Base-by-base conservation (phyloP, 768 basidiomycete species). In the Mycena chlorophos region DNA sequence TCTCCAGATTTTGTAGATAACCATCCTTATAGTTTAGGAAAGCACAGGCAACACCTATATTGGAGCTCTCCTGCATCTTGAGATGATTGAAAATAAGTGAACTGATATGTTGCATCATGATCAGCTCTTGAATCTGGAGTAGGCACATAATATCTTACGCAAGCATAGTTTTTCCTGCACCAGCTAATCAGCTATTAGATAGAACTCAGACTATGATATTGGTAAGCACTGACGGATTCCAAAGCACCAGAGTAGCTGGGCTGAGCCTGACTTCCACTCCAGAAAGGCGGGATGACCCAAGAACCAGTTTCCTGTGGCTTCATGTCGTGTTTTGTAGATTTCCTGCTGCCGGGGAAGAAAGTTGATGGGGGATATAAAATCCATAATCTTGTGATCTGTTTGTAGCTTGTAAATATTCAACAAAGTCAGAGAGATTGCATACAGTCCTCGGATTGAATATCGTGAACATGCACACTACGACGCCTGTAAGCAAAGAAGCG, bases 91-190 rank as follows among this genome's bases (percentile, higher is more conserved):
- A 17, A 5, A 43, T 29, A 3, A 22, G 5, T 2, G 54, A 55
- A 4, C 48, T 49, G 31, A 1, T 14, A 42, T n/a, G n/a, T 37
- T 10, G 10, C 1, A 26, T 5, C 1, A 5, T 19, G 4, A 47
- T 27, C 17, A 14, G n/a, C 3, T 28, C 5, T 39, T 13, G 5
- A 22, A 38, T n/a, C 13, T 5, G 12, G n/a, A 29, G 23, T 29
- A 26, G 23, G 27, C 29, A 25, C 2, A 19, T 2, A 13, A 28
- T 19, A 13, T 28, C 54, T 3, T 20, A 55, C 54, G 29, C 28
- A 28, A 55, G 47, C 2, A 55, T 47, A 25, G 54, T 55, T 10
- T 55, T 55, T 3, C 54, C 54, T 3, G 54, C 54, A 40, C 48
- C 54, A 5, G 54, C 54, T 50, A 22, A 13, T 12, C 4, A 6